phyloP scores from a whole-genome alignment of 371 early-diverging fungal species.

The Mortierella sp. region DNA sequence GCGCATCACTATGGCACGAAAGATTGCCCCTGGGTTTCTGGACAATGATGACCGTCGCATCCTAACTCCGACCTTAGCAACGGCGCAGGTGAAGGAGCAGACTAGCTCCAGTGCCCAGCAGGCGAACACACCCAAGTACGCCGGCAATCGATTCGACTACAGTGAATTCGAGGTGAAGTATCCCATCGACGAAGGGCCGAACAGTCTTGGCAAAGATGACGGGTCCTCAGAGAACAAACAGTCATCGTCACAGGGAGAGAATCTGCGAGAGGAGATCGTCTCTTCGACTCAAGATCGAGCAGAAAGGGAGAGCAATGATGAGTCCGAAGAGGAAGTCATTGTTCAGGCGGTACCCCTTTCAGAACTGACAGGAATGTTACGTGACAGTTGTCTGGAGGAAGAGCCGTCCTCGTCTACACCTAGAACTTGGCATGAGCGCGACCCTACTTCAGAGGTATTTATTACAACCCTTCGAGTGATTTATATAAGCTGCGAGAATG shows the following conservation, averaged over 20 bases:
- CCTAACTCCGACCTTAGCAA: constrained; percentile 50
- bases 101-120: neutral
- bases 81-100: constrained; percentile 20
- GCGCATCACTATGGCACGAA: constrained; percentile 42
- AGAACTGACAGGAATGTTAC: constrained; percentile 42
- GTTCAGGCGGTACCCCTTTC: constrained; percentile 50
- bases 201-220: neutral
- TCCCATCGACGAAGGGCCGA: neutral
- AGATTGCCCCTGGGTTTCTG: constrained; percentile 55
- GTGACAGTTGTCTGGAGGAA: constrained; percentile 41
- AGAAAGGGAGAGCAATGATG: neutral
- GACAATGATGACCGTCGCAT: constrained; percentile 56
- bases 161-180: constrained; percentile 45
- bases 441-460: constrained; percentile 43
- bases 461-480: neutral
- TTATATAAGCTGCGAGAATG: neutral
- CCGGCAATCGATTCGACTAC: constrained; percentile 32
- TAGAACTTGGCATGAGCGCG: constrained; percentile 30
- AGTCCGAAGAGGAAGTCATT: constrained; percentile 39
- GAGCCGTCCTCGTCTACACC: constrained; percentile 33
- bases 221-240: neutral
- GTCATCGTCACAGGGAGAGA: constrained; percentile 2
- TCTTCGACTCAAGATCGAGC: constrained; percentile 9
- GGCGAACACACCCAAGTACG: neutral
- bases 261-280: neutral